Evolutionary conservation across 768 basidiomycete genomes (phyloP).

Genomic region (Lentinula edodes): DNA sequence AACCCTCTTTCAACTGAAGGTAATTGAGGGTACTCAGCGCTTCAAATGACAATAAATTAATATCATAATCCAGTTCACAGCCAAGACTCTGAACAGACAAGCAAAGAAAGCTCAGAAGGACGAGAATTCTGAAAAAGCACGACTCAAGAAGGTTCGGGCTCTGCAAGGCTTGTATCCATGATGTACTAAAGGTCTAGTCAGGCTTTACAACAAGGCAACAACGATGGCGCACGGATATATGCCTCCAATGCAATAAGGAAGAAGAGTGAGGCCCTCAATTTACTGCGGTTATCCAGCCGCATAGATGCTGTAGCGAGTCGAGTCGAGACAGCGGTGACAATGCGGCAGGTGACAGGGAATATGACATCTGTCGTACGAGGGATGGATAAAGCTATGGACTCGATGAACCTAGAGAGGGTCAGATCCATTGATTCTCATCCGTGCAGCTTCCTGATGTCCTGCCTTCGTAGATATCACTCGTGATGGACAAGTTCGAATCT

Average conservation of each 20-base stretch:
- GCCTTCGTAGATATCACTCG: constrained; percentile 75
- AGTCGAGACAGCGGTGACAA: constrained; percentile 97
- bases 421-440: constrained; percentile 18
- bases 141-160: constrained; percentile 80
- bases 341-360: constrained; percentile 93
- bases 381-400: constrained; percentile 99
- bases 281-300: constrained; percentile 83
- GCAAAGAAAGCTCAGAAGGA: constrained; percentile 98
- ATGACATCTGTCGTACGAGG: constrained; percentile 96
- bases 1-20: constrained; percentile 98
- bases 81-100: constrained; percentile 90
- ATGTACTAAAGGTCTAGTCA: constrained; percentile 23
- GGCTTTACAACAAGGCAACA: constrained; percentile 96
- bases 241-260: constrained; percentile 98
- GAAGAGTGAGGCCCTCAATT: constrained; percentile 91
- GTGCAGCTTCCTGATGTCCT: background rate
- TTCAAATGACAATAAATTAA: background rate
- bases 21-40: constrained; percentile 20
- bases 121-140: constrained; percentile 81
- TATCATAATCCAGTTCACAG: constrained; percentile 74
- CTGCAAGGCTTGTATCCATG: background rate
- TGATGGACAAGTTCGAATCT: constrained; percentile 98
- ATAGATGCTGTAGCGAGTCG: constrained; percentile 96
- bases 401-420: constrained; percentile 97
- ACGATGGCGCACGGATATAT: constrained; percentile 95